Conservation (phyloP, 352 stramenopile genomes). For the Peronospora belbahrii region DNA sequence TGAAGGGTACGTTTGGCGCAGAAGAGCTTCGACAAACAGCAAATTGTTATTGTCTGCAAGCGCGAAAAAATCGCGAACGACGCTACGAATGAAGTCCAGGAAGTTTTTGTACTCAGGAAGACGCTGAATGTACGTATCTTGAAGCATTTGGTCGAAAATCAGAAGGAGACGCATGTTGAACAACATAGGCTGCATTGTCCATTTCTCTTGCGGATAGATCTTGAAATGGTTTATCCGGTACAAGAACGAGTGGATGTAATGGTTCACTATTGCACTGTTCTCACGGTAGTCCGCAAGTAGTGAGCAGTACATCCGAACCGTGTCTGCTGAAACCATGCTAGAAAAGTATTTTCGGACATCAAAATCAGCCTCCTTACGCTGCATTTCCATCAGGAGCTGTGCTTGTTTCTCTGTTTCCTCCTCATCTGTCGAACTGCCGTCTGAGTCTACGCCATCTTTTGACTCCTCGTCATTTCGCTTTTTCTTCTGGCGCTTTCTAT, state of each 20-base stretch:
- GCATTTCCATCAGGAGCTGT: slow-evolving; percentile 73
- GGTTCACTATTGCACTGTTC: slow-evolving; percentile 79
- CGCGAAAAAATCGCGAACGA: slow-evolving; percentile 74
- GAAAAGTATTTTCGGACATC: slow-evolving; percentile 79
- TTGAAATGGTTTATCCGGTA: slow-evolving; percentile 79
- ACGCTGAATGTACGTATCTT: slow-evolving; percentile 57
- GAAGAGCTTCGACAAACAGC: slow-evolving; percentile 65
- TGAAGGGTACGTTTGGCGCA: slow-evolving; percentile 63
- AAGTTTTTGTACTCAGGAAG: slow-evolving; percentile 58
- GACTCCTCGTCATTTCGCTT: slow-evolving; percentile 15
- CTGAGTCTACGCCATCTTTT: slow-evolving; percentile 31
- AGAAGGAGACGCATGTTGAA: slow-evolving; percentile 80
- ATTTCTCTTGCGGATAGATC: slow-evolving; percentile 61
- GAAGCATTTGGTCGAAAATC: slow-evolving; percentile 81
- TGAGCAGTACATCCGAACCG: slow-evolving; percentile 78
- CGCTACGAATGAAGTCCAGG: slow-evolving; percentile 68
- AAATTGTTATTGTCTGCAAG: slow-evolving; percentile 74
- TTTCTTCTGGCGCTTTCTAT: slow-evolving; percentile 48
- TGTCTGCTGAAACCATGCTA: slow-evolving; percentile 72
- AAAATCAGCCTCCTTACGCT: slow-evolving; percentile 82
- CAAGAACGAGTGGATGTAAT: slow-evolving; percentile 86
- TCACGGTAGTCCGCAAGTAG: slow-evolving; percentile 62
- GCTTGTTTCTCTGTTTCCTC: slow-evolving; percentile 63
- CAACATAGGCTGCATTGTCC: slow-evolving; percentile 81
- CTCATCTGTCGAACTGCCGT: slow-evolving; percentile 62